A percentile compares a stretch with the other conserved stretches of the same genome.
Conservation (phyloP, 352 stramenopile genomes). For the Pythium oligandrum region DNA sequence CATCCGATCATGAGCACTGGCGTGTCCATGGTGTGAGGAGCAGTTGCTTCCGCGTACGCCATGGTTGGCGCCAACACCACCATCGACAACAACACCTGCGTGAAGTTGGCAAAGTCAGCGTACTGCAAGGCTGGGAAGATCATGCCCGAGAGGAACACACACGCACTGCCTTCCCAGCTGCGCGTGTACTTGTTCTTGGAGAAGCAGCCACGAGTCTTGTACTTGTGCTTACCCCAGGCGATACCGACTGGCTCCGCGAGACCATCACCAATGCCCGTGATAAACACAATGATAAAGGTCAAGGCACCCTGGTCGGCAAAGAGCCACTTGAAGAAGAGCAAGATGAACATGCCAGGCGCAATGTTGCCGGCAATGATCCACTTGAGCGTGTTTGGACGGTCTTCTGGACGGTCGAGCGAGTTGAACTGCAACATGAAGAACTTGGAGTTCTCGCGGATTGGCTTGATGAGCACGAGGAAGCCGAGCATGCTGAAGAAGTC, state of each 20-base stretch:
- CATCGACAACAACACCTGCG: slow-evolving; percentile 72
- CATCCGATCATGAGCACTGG: slow-evolving; percentile 80
- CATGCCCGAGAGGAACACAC: slow-evolving; percentile 74
- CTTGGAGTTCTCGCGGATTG: slow-evolving; percentile 68
- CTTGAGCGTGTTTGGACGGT: slow-evolving; percentile 38
- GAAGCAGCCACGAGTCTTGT: slow-evolving; percentile 75
- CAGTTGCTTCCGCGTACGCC: slow-evolving; percentile 79
- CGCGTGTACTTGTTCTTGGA: slow-evolving; percentile 78
- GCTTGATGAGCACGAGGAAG: slow-evolving; percentile 83
- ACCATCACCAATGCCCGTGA: slow-evolving; percentile 71
- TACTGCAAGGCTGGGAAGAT: slow-evolving; percentile 78
- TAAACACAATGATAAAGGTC: slow-evolving; percentile 72
- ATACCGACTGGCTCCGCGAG: slow-evolving; percentile 75
- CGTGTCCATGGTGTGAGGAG: slow-evolving; percentile 83
- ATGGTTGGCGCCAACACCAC: slow-evolving; percentile 72
- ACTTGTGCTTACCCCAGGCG: slow-evolving; percentile 80
- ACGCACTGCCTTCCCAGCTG: slow-evolving; percentile 70
- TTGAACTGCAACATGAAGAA: slow-evolving; percentile 89
- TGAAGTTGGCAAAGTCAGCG: slow-evolving; percentile 72
- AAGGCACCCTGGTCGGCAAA: slow-evolving; percentile 42
- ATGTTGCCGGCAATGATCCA: slow-evolving; percentile 53
- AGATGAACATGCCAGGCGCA: slow-evolving; percentile 55
- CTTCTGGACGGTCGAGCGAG: slow-evolving; percentile 77
- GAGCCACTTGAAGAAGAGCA: slow-evolving; percentile 75
- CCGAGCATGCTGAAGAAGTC: slow-evolving; percentile 80